Conservation (phyloP, 305 asterid genomes). For the Fraxinus velutina region DNA sequence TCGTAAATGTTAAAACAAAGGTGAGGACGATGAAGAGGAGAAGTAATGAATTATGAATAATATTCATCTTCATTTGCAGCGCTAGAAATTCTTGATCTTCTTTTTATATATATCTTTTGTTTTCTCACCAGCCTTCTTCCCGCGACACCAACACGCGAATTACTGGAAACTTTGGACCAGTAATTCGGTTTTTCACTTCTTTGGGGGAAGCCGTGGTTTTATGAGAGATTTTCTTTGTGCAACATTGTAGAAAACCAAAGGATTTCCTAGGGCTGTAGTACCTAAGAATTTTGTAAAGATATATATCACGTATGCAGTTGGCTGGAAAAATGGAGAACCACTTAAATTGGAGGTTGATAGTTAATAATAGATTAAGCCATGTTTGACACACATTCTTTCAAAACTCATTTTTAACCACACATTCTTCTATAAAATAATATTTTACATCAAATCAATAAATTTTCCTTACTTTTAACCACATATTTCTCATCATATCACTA, state of each 20-base stretch:
- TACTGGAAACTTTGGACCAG: constrained; percentile 28
- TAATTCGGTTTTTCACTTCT: constrained; percentile 22
- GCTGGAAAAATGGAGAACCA: constrained; percentile 22
- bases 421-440: too few species aligned
- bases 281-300: background rate
- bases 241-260: background rate
- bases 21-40: constrained; percentile 15
- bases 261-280: background rate
- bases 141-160: constrained; percentile 14
- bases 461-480: too few species aligned
- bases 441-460: too few species aligned
- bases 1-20: constrained; percentile 10
- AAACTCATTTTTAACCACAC: too few species aligned
- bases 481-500: too few species aligned
- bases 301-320: background rate
- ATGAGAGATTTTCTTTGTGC: background rate
- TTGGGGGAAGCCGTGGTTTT: background rate
- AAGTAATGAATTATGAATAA: background rate
- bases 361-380: background rate
- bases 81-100: background rate
- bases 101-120: background rate
- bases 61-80: constrained; percentile 17
- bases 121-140: background rate
- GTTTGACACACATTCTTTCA: too few species aligned
- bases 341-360: background rate